Percentiles rank a stretch among this genome's conserved stretches.
These are phyloP conservation scores for Lactarius tabidus DNA, from an alignment of 768 basidiomycete genomes.

Conservation along the genomic window DNA sequence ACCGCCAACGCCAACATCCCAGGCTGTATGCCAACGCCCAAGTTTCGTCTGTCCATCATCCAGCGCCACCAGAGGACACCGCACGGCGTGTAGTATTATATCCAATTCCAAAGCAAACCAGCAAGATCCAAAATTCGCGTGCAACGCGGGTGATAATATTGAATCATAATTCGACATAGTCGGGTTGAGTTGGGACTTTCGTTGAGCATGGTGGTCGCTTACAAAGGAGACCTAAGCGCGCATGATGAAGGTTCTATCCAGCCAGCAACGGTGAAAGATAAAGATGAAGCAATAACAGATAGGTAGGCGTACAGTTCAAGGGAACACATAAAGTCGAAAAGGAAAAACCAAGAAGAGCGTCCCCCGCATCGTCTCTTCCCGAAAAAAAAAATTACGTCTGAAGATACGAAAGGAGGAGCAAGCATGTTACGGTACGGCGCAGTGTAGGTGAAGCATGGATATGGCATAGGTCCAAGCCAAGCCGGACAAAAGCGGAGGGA, in stretches of 20 bases:
- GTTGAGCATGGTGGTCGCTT: background rate
- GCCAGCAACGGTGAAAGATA: background rate
- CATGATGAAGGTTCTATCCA: background rate
- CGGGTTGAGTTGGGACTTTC: background rate
- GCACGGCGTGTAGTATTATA: background rate
- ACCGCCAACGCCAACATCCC: background rate
- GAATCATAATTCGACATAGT: background rate
- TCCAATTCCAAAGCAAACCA: background rate
- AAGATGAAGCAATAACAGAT: slow-evolving; percentile 7
- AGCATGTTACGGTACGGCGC: background rate
- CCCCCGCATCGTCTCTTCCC: background rate
- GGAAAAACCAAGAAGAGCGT: background rate
- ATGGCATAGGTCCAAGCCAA: background rate
- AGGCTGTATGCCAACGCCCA: background rate
- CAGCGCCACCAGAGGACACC: background rate
- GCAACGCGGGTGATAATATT: background rate
- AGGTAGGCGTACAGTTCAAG: background rate
- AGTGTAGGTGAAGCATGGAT: background rate
- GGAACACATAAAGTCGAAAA: background rate
- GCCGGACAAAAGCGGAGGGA: background rate
- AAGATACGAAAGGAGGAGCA: background rate
- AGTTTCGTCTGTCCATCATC: background rate
- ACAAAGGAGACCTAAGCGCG: background rate
- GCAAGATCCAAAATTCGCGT: background rate
- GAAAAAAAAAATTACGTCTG: background rate